phyloP scores from a whole-genome alignment of 441 rosid genomes.

The California macrophylla region DNA sequence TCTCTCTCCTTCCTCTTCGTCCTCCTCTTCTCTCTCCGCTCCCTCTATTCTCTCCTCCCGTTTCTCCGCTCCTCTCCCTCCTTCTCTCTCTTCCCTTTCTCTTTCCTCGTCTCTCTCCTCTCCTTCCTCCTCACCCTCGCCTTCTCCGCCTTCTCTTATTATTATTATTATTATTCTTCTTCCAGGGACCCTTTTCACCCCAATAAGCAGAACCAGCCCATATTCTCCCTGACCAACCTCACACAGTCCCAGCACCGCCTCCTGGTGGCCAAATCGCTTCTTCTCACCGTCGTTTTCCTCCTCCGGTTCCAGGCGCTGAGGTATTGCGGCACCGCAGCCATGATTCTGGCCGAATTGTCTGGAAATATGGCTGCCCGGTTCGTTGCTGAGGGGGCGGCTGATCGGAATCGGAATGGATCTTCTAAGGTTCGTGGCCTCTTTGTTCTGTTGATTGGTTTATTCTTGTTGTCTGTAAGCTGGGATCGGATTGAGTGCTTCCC shows the following conservation, averaged over 20 bases:
- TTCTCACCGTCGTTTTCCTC: constrained; percentile 55
- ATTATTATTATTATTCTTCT: no score
- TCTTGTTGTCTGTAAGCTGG: constrained; percentile 71
- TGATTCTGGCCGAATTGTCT: constrained; percentile 80
- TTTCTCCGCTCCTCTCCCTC: constrained; percentile 74
- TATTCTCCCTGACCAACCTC: constrained; percentile 38
- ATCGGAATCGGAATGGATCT: constrained; percentile 19
- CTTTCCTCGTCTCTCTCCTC: constrained; percentile 64
- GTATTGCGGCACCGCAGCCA: constrained; percentile 79
- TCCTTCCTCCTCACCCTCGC: constrained; percentile 50
- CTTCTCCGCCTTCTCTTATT: constrained; percentile 28
- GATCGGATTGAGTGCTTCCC: constrained; percentile 80
- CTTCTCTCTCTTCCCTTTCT: constrained; percentile 52
- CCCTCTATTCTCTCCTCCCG: constrained; percentile 74
- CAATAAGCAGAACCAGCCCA: constrained; percentile 24
- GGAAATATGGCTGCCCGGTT: constrained; percentile 64
- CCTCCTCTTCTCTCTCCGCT: constrained; percentile 67
- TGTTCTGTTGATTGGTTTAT: constrained; percentile 45
- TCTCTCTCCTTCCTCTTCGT: constrained; percentile 61
- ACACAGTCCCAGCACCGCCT: constrained; percentile 44
- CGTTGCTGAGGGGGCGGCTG: constrained; percentile 23
- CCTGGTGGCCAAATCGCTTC: constrained; percentile 38
- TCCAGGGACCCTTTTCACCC: constrained; percentile 21
- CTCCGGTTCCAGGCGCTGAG: constrained; percentile 78
- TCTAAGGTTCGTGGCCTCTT: constrained; percentile 51